Conservation (phyloP, 257 asterid genomes). For the Lycium ferocissimum region DNA sequence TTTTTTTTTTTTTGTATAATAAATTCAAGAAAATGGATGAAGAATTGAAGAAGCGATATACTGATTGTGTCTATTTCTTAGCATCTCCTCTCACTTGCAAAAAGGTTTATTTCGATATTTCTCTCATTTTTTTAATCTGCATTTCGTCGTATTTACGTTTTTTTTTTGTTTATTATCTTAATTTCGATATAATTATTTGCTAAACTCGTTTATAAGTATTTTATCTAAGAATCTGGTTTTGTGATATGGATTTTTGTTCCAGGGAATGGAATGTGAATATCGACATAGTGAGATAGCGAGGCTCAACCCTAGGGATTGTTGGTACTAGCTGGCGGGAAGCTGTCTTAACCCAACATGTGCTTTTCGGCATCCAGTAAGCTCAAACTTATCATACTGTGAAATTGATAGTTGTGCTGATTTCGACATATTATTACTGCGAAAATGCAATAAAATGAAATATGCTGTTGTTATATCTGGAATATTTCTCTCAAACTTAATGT, state of each 20-base stretch:
- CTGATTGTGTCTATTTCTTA: slow-evolving; percentile 92
- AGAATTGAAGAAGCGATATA: slow-evolving; percentile 70
- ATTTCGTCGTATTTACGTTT: background rate
- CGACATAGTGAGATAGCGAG: slow-evolving; percentile 56
- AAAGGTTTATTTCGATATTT: slow-evolving; percentile 54
- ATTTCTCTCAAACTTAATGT: background rate
- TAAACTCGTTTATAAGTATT: background rate
- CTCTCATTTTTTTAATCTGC: background rate
- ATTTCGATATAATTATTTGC: background rate
- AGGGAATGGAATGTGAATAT: slow-evolving; percentile 55
- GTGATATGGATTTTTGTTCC: slow-evolving; percentile 28
- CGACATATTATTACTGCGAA: background rate
- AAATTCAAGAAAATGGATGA: slow-evolving; percentile 51
- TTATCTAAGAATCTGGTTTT: background rate
- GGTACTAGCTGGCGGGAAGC: slow-evolving; percentile 50
- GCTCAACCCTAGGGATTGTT: slow-evolving; percentile 56
- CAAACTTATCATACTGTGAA: background rate
- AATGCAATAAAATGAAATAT: background rate
- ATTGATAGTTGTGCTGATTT: background rate
- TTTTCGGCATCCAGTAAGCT: slow-evolving; percentile 60
- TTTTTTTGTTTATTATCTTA: background rate
- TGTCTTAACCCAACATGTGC: slow-evolving; percentile 51
- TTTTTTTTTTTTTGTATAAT: background rate
- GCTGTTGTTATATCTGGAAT: background rate
- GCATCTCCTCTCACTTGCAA: slow-evolving; percentile 98